A percentile compares a stretch with the other conserved stretches of the same genome.
phyloP scores from a whole-genome alignment of 2,329 filamentous ascomycete species.

The Fusarium coffeatum region DNA sequence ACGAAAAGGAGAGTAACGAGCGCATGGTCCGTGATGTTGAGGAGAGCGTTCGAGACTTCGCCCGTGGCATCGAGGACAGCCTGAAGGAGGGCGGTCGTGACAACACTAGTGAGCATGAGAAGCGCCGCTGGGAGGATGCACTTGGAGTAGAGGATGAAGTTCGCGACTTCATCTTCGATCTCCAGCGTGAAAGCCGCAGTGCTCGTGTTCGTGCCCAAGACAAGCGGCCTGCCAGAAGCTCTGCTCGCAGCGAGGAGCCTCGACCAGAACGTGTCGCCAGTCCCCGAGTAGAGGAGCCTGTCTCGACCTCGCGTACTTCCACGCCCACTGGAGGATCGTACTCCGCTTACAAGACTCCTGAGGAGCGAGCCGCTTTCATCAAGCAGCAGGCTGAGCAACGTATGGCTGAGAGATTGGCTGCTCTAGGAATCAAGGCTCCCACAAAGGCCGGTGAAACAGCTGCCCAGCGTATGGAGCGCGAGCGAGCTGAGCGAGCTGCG shows the following conservation, averaged over 20 bases:
- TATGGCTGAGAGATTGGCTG: slow-evolving; percentile 95
- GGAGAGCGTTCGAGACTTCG: slow-evolving; percentile 92
- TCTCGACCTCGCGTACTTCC: slow-evolving; percentile 64
- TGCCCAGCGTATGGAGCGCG: slow-evolving; percentile 87
- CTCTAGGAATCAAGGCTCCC: slow-evolving; percentile 88
- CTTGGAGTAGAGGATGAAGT: slow-evolving; percentile 97
- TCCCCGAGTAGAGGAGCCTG: slow-evolving; percentile 65
- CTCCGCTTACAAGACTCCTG: slow-evolving; percentile 86
- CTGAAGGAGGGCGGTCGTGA: slow-evolving; percentile 84
- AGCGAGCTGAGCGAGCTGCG: slow-evolving; percentile 86
- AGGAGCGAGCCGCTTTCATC: slow-evolving; percentile 94
- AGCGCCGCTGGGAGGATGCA: slow-evolving; percentile 93
- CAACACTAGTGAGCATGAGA: slow-evolving; percentile 86
- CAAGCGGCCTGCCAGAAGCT: slow-evolving; percentile 59
- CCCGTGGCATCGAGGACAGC: slow-evolving; percentile 83
- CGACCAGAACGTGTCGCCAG: slow-evolving; percentile 54
- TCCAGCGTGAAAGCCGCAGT: slow-evolving; percentile 86
- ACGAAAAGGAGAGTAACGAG: slow-evolving; percentile 93
- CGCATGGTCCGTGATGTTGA: slow-evolving; percentile 97
- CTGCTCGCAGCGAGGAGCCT: slow-evolving; percentile 57
- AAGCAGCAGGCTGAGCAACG: slow-evolving; percentile 96
- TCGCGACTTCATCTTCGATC: slow-evolving; percentile 96
- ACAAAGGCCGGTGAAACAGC: slow-evolving; percentile 82
- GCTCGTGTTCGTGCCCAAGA: slow-evolving; percentile 74
- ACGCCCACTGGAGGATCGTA: slow-evolving; percentile 72